Conservation (phyloP, 768 basidiomycete species). For the Lactarius deliciosus region DNA sequence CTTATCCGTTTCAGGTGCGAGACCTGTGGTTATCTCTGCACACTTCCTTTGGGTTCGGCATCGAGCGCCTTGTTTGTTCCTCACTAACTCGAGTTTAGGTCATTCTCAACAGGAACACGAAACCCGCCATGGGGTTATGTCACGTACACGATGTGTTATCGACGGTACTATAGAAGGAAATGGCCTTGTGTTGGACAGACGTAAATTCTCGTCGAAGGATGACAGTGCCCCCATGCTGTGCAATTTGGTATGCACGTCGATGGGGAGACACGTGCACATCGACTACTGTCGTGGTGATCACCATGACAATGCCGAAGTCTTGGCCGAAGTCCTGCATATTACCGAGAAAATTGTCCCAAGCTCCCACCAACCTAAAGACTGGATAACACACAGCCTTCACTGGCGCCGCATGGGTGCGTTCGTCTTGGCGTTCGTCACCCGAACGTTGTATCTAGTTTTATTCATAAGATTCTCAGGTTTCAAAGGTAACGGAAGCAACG, state of each 20-base stretch:
- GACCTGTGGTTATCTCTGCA: slow-evolving; percentile 59
- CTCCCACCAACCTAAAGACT: slow-evolving; percentile 51
- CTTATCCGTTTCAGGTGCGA: slow-evolving; percentile 43
- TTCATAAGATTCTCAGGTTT: slow-evolving; percentile 42
- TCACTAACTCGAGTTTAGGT: slow-evolving; percentile 37
- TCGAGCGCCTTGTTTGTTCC: background rate
- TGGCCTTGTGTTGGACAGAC: slow-evolving; percentile 53
- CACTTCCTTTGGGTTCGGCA: slow-evolving; percentile 48
- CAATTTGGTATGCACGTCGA: slow-evolving; percentile 53
- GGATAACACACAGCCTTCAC: slow-evolving; percentile 52
- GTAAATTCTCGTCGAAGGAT: slow-evolving; percentile 52
- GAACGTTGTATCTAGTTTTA: slow-evolving; percentile 15
- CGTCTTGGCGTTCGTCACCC: slow-evolving; percentile 22
- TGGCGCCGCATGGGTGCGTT: slow-evolving; percentile 57
- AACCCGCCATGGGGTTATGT: slow-evolving; percentile 64
- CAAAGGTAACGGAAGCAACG: slow-evolving; percentile 41
- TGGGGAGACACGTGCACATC: slow-evolving; percentile 59
- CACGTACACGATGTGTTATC: slow-evolving; percentile 53
- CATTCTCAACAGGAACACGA: slow-evolving; percentile 63
- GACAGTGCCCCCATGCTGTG: slow-evolving; percentile 66
- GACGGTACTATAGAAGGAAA: slow-evolving; percentile 51
- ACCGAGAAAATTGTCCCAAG: slow-evolving; percentile 44
- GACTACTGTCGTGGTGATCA: slow-evolving; percentile 51
- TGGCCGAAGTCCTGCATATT: slow-evolving; percentile 51
- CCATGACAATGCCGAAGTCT: slow-evolving; percentile 47